phyloP scores from a whole-genome alignment of 2,329 filamentous ascomycete species.

The Ascochyta pisi region DNA sequence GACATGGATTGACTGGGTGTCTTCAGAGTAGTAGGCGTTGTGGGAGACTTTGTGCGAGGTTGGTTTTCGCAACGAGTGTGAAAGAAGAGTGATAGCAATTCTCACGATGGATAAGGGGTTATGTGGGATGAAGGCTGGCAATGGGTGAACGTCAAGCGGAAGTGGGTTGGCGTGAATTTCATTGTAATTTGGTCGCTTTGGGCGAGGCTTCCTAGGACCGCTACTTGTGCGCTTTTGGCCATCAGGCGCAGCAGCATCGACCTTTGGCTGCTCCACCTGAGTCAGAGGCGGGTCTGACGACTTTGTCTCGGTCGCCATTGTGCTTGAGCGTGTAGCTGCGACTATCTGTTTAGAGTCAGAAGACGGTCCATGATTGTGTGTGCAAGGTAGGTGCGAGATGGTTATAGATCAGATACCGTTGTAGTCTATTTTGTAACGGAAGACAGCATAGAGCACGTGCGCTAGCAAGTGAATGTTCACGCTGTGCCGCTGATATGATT shows the following conservation, averaged over 20 bases:
- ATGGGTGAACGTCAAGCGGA: constrained; percentile 80
- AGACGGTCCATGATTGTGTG: neutral
- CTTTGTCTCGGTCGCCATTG: constrained; percentile 24
- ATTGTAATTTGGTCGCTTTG: constrained; percentile 63
- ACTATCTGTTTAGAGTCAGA: constrained; percentile 10
- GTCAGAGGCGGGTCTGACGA: constrained; percentile 13
- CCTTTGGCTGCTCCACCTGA: constrained; percentile 12
- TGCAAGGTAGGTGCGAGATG: neutral
- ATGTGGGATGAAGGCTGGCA: constrained; percentile 87
- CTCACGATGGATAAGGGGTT: constrained; percentile 90
- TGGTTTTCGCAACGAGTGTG: constrained; percentile 71
- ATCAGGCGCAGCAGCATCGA: constrained; percentile 12
- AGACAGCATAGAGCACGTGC: constrained; percentile 22
- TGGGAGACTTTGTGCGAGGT: constrained; percentile 71
- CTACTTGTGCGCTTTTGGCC: constrained; percentile 27
- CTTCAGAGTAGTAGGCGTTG: constrained; percentile 78
- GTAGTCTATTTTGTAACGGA: constrained; percentile 25
- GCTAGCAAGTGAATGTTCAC: constrained; percentile 25
- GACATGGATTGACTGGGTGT: constrained; percentile 84
- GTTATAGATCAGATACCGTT: constrained; percentile 22
- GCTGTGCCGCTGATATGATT: constrained; percentile 21
- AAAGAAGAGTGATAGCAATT: constrained; percentile 77
- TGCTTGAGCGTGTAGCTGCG: neutral
- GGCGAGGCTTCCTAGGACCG: constrained; percentile 36
- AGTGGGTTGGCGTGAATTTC: constrained; percentile 83